Evolutionary conservation across 352 stramenopile species (phyloP).

Genomic region (Pythium dissimile): DNA sequence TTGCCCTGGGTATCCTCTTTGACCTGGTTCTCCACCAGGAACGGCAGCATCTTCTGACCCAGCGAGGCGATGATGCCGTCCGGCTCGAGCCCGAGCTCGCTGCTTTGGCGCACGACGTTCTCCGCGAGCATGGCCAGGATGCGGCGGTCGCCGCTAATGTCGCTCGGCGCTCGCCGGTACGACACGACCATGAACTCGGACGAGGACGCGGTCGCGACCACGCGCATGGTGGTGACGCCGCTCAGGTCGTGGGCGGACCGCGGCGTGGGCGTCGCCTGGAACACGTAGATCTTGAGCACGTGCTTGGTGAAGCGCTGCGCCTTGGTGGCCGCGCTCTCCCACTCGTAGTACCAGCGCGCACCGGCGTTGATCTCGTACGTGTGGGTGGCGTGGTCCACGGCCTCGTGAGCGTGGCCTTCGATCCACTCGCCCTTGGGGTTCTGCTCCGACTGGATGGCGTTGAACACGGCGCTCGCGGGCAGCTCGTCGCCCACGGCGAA

Average conservation of each 20-base stretch:
- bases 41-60: conserved; percentile 16
- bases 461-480: conserved; percentile 25
- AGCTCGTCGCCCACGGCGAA: conserved; percentile 12
- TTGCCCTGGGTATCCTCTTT: conserved; percentile 11
- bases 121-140: conserved; percentile 24
- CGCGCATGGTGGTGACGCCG: conserved; percentile 20
- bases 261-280: conserved; percentile 23
- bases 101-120: conserved; percentile 16
- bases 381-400: conserved; percentile 13
- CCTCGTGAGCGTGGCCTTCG: conserved; percentile 27
- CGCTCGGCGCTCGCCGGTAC: conserved; percentile 48
- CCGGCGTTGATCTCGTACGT: conserved; percentile 60
- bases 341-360: conserved; percentile 70
- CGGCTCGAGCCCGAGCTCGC: conserved; percentile 12
- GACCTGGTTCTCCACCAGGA: conserved; percentile 1
- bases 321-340: conserved; percentile 62
- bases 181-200: conserved; percentile 64
- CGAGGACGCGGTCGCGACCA: conserved; percentile 42
- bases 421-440: conserved; percentile 68
- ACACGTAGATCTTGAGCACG: conserved; percentile 52
- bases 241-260: conserved; percentile 5
- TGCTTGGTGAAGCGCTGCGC: conserved; percentile 61
- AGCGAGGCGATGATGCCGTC: conserved; percentile 14
- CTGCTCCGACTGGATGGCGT: conserved; percentile 53
- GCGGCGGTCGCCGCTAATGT: conserved; percentile 37